Evolutionary conservation across 257 asterid genomes (phyloP).

Genomic region (Solanum sparsipilum): DNA sequence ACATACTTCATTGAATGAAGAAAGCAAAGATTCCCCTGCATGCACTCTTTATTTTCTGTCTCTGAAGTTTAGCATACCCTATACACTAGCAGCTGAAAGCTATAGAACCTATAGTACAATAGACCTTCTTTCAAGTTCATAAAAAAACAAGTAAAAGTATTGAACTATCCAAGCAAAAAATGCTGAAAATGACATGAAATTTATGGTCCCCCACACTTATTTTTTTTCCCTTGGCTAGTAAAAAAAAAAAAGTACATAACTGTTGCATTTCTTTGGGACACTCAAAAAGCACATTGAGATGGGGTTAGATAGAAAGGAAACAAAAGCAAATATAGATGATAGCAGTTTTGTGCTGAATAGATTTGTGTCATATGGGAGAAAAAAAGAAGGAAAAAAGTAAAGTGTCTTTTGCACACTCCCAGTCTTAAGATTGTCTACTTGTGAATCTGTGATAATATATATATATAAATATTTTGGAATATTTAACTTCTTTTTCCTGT

Average conservation of each 20-base stretch:
- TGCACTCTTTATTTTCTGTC: slow-evolving; percentile 4
- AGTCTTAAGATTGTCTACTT: slow-evolving; percentile 52
- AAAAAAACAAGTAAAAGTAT: slow-evolving; percentile 21
- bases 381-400: slow-evolving; percentile 36
- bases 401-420: slow-evolving; percentile 49
- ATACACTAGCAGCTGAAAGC: slow-evolving; percentile 48
- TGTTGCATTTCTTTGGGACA: slow-evolving; percentile 60
- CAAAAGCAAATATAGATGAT: background rate
- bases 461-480: slow-evolving; percentile 15
- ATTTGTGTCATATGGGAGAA: slow-evolving; percentile 26
- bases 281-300: slow-evolving; percentile 52
- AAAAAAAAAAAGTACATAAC: slow-evolving; percentile 33
- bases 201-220: slow-evolving; percentile 41
- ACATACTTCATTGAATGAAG: slow-evolving; percentile 8
- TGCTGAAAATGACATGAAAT: slow-evolving; percentile 30
- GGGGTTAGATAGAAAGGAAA: slow-evolving; percentile 6
- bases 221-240: slow-evolving; percentile 27
- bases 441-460: slow-evolving; percentile 18
- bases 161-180: slow-evolving; percentile 29
- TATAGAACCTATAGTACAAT: slow-evolving; percentile 33
- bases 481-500: slow-evolving; percentile 32
- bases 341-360: slow-evolving; percentile 25
- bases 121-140: slow-evolving; percentile 34
- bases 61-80: slow-evolving; percentile 30
- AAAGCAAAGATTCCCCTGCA: slow-evolving; percentile 49